Percentiles rank a stretch among this genome's conserved stretches.
phyloP scores from a whole-genome alignment of 129 eudicot species.

The Lactuca saligna region DNA sequence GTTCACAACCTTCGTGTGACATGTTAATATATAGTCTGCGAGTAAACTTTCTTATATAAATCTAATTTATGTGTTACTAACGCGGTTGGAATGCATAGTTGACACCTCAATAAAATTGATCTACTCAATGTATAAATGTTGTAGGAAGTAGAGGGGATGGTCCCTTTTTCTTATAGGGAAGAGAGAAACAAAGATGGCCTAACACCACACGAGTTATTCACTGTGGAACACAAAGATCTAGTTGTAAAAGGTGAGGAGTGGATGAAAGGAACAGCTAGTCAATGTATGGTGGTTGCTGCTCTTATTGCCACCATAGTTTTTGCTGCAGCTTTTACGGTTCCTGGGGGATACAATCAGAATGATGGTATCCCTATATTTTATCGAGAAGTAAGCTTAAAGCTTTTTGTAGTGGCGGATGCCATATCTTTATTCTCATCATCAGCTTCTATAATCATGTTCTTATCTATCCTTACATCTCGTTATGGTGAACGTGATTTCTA shows the following conservation, averaged over 20 bases:
- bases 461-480: slow-evolving; percentile 30
- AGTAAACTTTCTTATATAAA: too few relatives aligned
- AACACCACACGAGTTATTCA: slow-evolving; percentile 39
- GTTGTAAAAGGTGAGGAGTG: slow-evolving; percentile 39
- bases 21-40: too few relatives aligned
- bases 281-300: slow-evolving; percentile 41
- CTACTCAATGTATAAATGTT: slow-evolving; percentile 4
- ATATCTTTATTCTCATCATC: slow-evolving; percentile 24
- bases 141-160: slow-evolving; percentile 39
- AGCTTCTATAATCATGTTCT: slow-evolving; percentile 28
- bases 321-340: slow-evolving; percentile 39
- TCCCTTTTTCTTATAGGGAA: slow-evolving; percentile 27
- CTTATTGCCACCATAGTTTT: slow-evolving; percentile 43
- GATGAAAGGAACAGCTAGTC: slow-evolving; percentile 43
- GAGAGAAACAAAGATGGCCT: slow-evolving; percentile 24
- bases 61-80: too few relatives aligned
- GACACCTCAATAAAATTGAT: background rate
- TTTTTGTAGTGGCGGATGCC: slow-evolving; percentile 29
- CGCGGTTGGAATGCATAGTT: background rate
- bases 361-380: slow-evolving; percentile 10
- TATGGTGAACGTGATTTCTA: slow-evolving; percentile 30
- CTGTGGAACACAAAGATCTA: slow-evolving; percentile 38
- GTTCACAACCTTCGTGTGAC: too few relatives aligned
- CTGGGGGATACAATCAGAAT: slow-evolving; percentile 25
- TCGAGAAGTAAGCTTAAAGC: background rate